Evolutionary conservation across 192 early-diverging fungal genomes (phyloP), one percentile per base, ranked within the genome.

Genomic region (Coemansia interrupta): DNA sequence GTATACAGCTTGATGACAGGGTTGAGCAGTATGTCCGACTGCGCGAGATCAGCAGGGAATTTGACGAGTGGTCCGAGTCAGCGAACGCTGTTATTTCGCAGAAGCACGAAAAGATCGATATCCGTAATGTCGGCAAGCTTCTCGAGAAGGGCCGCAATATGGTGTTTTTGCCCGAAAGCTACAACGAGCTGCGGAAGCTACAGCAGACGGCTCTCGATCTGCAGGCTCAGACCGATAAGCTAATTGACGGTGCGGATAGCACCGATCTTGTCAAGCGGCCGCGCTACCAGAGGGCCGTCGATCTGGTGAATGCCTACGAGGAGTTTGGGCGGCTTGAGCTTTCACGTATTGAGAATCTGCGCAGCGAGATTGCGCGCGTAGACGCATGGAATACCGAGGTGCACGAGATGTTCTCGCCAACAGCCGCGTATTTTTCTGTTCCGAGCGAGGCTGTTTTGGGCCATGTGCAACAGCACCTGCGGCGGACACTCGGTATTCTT

Each of bases 81-180:
- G 54, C 50, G 0, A 70, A 70, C 3, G 41, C 42, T 28, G 42
- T n/a, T 5, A 65, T 69, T 22, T 49, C 69, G 5, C 42, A 47
- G 20, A 49, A 43, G 26, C 47, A 39, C 7, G 14, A 59, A 30
- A 32, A 24, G 14, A 32, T 73, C 17, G 56, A 66, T 48, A 20
- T 79, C 19, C 55, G 55, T 18, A 52, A 59, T 3, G 43, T 66
- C 14, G 76, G 45, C 38, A 60, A 56, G 39, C 50, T 79, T 32
- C 54, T 79, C 7, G 76, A 79, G 38, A 72, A 60, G 47, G 76
- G 66, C 24, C 76, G 67, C 63, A 69, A 61, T 42, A 30, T 68
- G 55, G 42, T 26, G 12, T 61, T 56, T 43, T 43, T 56, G 30
- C 70, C 76, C 0, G 38, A 28, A 18, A 49, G 32, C 57, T 66